Conservation (phyloP, 2,329 filamentous ascomycete species). For the Thelonectria olida region DNA sequence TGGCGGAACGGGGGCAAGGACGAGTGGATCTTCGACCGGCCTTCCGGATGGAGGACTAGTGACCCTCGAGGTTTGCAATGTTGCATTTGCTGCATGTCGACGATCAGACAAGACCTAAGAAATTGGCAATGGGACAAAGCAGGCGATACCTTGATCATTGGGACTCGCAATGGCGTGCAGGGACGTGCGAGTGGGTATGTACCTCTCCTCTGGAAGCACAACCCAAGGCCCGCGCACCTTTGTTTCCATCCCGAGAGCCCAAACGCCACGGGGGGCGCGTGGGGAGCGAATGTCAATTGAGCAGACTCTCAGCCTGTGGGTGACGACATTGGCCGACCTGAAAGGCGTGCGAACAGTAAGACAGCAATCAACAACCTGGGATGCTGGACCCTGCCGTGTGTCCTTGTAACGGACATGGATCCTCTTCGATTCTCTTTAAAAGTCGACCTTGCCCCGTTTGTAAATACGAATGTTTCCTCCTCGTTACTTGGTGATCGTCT, state of each 20-base stretch:
- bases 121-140: slow-evolving; percentile 7
- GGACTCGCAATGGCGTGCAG: slow-evolving; percentile 3
- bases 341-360: slow-evolving; percentile 23
- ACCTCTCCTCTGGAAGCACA: not conserved
- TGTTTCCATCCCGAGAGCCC: not conserved
- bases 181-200: not conserved
- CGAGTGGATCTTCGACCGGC: slow-evolving; percentile 26
- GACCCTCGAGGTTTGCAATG: slow-evolving; percentile 3
- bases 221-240: not conserved
- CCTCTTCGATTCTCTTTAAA: not conserved
- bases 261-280: slow-evolving; percentile 20
- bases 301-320: slow-evolving; percentile 9
- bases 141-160: not conserved
- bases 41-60: slow-evolving; percentile 26
- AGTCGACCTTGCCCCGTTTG: not conserved
- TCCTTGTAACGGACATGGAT: not conserved
- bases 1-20: slow-evolving; percentile 27
- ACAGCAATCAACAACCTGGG: slow-evolving; percentile 10
- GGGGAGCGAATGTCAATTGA: slow-evolving; percentile 21
- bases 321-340: slow-evolving; percentile 25
- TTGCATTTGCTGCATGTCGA: not conserved
- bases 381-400: slow-evolving; percentile 21
- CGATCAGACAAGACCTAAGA: not conserved
- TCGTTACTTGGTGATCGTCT: not conserved
- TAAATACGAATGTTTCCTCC: not conserved